phyloP scores from a whole-genome alignment of 345 rosid species.

The Syzygium grande region DNA sequence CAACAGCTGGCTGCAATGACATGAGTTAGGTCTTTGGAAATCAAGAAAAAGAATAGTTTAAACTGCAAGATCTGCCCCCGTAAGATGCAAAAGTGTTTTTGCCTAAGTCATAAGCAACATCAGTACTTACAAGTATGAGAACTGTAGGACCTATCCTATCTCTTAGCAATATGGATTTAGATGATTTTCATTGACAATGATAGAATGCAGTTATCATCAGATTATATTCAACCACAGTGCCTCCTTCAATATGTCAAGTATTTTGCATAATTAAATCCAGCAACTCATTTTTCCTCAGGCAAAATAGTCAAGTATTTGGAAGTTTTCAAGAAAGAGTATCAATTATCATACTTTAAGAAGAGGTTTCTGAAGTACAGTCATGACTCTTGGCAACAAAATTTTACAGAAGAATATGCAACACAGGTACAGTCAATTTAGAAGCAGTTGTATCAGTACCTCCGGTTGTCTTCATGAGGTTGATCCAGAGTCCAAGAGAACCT shows the following conservation, averaged over 20 bases:
- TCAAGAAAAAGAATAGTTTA: background rate
- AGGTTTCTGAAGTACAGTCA: background rate
- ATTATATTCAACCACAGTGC: background rate
- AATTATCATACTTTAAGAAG: background rate
- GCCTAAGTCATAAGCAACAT: background rate
- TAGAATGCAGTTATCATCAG: background rate
- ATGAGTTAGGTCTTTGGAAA: background rate
- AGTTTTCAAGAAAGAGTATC: background rate
- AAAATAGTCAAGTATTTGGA: background rate
- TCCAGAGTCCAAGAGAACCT: constrained; percentile 46
- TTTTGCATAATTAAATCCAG: background rate
- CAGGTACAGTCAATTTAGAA: background rate
- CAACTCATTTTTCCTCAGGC: background rate
- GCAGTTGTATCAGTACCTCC: background rate
- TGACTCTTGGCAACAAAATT: background rate
- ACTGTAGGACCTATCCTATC: background rate
- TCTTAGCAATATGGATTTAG: background rate
- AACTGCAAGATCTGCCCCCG: background rate
- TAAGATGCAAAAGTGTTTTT: background rate
- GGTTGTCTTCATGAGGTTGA: background rate
- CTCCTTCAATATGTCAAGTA: background rate
- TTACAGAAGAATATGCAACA: background rate
- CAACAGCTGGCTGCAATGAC: background rate
- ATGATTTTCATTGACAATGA: background rate
- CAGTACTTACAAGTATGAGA: background rate